Evolutionary conservation across 495 filamentous ascomycete genomes (phyloP).

Genomic region (Talaromyces borbonicus): DNA sequence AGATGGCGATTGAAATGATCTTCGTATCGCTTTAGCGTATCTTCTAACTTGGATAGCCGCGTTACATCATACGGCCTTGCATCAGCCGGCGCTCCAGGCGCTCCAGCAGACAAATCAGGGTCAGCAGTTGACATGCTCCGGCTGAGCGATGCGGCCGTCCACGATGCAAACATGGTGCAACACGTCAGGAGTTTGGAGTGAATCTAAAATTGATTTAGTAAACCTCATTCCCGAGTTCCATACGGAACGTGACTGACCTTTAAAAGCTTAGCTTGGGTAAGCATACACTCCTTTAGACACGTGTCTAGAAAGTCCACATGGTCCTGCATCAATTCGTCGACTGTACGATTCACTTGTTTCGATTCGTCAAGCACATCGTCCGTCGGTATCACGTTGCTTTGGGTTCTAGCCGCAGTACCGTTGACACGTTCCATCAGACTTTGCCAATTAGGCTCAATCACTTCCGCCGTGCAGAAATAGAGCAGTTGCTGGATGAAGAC

Average conservation of each 20-base stretch:
- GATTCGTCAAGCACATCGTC: constrained; percentile 31
- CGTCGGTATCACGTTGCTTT: constrained; percentile 13
- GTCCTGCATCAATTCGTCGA: constrained; percentile 97
- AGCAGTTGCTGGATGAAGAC: constrained; percentile 93
- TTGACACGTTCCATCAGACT: constrained; percentile 77
- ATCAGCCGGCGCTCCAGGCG: constrained; percentile 19
- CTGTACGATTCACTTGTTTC: constrained; percentile 62
- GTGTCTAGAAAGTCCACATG: constrained; percentile 98
- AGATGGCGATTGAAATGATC: constrained; percentile 84
- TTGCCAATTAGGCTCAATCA: constrained; percentile 97
- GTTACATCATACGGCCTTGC: constrained; percentile 44
- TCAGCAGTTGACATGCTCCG: constrained; percentile 70
- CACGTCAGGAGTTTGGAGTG: constrained; percentile 91
- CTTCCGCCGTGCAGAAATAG: constrained; percentile 93
- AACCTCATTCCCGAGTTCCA: background rate
- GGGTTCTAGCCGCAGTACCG: constrained; percentile 45
- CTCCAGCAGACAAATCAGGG: constrained; percentile 51
- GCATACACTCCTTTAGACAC: constrained; percentile 97
- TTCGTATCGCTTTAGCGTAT: constrained; percentile 80
- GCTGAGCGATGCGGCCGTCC: constrained; percentile 63
- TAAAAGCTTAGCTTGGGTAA: constrained; percentile 88
- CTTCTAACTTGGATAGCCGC: constrained; percentile 68
- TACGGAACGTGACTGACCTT: constrained; percentile 66
- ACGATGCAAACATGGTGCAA: constrained; percentile 84
- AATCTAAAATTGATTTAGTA: constrained; percentile 45